Evolutionary conservation across 2,329 filamentous ascomycete genomes (phyloP).

Genomic region (Fusarium ambrosium): DNA sequence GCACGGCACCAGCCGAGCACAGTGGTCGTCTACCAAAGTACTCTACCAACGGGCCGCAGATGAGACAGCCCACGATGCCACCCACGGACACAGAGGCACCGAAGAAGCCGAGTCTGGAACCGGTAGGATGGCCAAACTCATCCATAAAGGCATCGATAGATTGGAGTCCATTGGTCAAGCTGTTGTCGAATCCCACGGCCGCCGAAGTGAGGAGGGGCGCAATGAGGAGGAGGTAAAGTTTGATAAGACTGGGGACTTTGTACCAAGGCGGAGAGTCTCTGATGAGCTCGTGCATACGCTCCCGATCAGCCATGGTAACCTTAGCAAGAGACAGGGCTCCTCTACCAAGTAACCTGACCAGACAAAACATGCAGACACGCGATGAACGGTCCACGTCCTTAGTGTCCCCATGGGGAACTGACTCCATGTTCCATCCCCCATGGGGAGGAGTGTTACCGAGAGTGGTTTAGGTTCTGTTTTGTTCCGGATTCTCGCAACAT

Average conservation of each 20-base stretch:
- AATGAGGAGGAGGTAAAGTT: conserved; percentile 13
- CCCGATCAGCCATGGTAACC: neutral
- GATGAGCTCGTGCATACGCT: neutral
- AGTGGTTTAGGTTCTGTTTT: too few species aligned
- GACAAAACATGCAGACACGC: too few species aligned
- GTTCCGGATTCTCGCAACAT: too few species aligned
- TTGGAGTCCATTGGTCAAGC: conserved; percentile 54
- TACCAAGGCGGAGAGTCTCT: conserved; percentile 8
- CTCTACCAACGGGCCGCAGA: conserved; percentile 51
- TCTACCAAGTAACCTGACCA: neutral
- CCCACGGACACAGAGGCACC: conserved; percentile 51
- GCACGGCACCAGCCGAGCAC: neutral
- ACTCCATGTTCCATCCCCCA: neutral
- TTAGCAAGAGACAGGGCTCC: neutral
- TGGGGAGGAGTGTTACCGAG: too few species aligned
- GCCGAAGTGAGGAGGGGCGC: conserved; percentile 10
- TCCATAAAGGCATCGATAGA: conserved; percentile 52
- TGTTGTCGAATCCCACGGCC: conserved; percentile 15
- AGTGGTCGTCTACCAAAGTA: conserved; percentile 50
- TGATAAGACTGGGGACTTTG: neutral
- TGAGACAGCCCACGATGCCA: conserved; percentile 47
- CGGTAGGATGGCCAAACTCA: conserved; percentile 51
- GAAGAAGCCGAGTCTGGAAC: conserved; percentile 47
- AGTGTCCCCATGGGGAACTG: neutral
- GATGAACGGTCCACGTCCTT: too few species aligned